Base-by-base conservation (phyloP, 768 basidiomycete genomes). In the Russula sp. region DNA sequence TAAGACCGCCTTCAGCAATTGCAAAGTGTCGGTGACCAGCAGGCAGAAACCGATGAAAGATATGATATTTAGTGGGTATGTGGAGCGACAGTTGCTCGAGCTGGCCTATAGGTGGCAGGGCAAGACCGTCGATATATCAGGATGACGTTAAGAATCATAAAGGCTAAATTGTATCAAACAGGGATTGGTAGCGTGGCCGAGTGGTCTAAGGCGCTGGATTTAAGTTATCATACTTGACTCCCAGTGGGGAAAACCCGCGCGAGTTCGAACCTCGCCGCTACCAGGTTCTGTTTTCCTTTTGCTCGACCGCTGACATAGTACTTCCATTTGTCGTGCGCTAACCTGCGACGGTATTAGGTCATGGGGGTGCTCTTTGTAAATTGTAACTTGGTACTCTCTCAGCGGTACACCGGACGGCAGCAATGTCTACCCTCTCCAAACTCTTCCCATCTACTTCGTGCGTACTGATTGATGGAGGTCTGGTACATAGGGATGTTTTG, bases 161-260 rank as follows among this genome's bases (percentile, higher is more conserved):
- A n/a, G 1, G 13, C n/a, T 10, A 16, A 47, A 11, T 8, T 6
- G 9, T 4, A 8, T 0, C 4, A 7, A 2, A 16, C 44, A n/a
- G 0, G 39, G 63, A 48, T 64, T 2, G 79, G 79, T 79, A 84
- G 83, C 82, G 84, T 89, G 87, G 85, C 87, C 87, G 87, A 89
- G 87, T 87, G 87, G 86, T 88, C 86, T 88, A 89, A 88, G 87
- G 87, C 85, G 87, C 88, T 87, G 86, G 87, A 87, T 87, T 89
- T 89, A 89, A 88, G 87, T 67, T 27, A 59, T 34, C 37, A 14
- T 32, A 10, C 69, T 74, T 86, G 86, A 83, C 81, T 88, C 86
- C 87, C 85, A 87, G 88, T 88, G 86, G 85, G 84, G 84, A 44
- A 80, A 83, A 80, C 79, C 86, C 87, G 86, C 88, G 87, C 85